Percentiles rank a stretch among this genome's conserved stretches.
Evolutionary conservation across 306 rosid species (phyloP).

Genomic region (Lathyrus sativus): DNA sequence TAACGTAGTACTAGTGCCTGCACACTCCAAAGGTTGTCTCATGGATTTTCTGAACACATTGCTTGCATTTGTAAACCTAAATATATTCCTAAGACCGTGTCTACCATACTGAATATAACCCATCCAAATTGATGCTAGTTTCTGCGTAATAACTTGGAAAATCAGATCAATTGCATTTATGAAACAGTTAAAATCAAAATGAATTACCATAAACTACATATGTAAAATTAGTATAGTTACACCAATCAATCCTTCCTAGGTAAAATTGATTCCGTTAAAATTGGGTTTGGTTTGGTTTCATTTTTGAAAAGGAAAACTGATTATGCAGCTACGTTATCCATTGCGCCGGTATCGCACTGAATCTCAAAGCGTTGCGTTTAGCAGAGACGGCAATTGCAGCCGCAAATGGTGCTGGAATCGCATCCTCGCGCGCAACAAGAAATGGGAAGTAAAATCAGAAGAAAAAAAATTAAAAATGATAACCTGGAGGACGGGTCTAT

Average conservation of each 20-base stretch:
- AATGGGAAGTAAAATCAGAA: background rate
- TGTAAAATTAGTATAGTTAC: background rate
- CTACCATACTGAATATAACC: slow-evolving; percentile 38
- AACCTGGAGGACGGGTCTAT: background rate
- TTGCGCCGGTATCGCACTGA: background rate
- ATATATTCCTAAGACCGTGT: slow-evolving; percentile 26
- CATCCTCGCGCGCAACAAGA: background rate
- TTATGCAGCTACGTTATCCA: background rate
- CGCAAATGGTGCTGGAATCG: background rate
- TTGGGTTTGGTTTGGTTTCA: background rate
- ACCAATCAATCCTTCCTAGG: background rate
- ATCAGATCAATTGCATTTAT: slow-evolving; percentile 3
- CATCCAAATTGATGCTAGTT: slow-evolving; percentile 30
- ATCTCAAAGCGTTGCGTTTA: background rate
- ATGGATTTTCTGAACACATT: slow-evolving; percentile 38
- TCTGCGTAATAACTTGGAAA: background rate
- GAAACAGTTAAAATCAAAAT: slow-evolving; percentile 5
- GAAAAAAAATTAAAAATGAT: too few species aligned
- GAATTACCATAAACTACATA: background rate
- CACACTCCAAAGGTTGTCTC: slow-evolving; percentile 25
- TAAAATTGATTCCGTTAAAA: background rate
- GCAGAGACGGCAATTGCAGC: background rate
- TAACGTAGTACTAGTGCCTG: background rate
- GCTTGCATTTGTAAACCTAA: slow-evolving; percentile 36
- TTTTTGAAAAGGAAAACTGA: background rate